Evolutionary conservation across 2,329 filamentous ascomycete species (phyloP).

Genomic region (Penicillium sp.): DNA sequence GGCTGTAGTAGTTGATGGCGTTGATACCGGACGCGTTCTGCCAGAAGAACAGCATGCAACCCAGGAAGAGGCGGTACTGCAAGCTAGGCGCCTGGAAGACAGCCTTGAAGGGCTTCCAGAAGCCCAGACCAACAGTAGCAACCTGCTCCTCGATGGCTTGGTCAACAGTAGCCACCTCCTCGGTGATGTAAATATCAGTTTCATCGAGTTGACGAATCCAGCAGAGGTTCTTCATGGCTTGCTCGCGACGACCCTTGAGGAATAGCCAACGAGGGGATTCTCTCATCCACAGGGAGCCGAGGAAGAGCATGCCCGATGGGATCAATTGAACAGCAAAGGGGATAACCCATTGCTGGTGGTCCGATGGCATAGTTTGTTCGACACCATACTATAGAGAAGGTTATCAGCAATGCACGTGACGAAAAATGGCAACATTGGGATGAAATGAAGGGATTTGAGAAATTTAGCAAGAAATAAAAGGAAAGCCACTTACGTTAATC

Average conservation of each 20-base stretch:
- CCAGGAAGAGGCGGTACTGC: slow-evolving; percentile 62
- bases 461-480: too few species aligned
- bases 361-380: slow-evolving; percentile 20
- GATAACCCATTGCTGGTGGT: slow-evolving; percentile 28
- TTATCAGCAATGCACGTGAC: too few species aligned
- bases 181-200: slow-evolving; percentile 56
- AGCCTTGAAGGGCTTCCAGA: slow-evolving; percentile 61
- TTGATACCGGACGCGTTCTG: slow-evolving; percentile 72
- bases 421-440: too few species aligned
- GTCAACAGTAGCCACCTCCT: slow-evolving; percentile 63
- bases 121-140: slow-evolving; percentile 56
- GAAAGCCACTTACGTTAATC: slow-evolving; percentile 30
- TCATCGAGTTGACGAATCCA: slow-evolving; percentile 36
- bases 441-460: too few species aligned
- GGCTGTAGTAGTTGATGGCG: slow-evolving; percentile 70
- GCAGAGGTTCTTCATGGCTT: slow-evolving; percentile 50
- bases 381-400: slow-evolving; percentile 52
- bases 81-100: too few species aligned
- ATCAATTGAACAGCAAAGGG: slow-evolving; percentile 29
- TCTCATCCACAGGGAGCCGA: slow-evolving; percentile 53
- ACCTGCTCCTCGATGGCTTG: slow-evolving; percentile 57
- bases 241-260: slow-evolving; percentile 57
- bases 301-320: slow-evolving; percentile 33
- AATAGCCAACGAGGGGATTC: slow-evolving; percentile 61
- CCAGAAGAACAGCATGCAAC: slow-evolving; percentile 66